Conservation (phyloP, 169 alveolate species). For the Babesia bigemina region DNA sequence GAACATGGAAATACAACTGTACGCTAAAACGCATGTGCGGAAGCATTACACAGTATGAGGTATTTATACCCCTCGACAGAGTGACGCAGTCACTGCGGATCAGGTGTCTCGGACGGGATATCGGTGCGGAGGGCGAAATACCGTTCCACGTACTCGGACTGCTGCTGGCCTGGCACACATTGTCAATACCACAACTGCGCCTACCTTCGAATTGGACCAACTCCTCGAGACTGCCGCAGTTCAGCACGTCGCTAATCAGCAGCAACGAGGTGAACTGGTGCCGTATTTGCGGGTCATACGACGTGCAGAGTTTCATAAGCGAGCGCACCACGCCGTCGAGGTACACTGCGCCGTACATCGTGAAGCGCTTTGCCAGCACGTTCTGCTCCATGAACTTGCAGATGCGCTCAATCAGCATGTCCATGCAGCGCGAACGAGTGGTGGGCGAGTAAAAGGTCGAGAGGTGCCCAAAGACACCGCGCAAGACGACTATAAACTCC, state of each 20-base stretch:
- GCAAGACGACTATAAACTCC: constrained; percentile 19
- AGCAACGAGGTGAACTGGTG: constrained; percentile 39
- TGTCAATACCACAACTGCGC: not conserved
- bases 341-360: constrained; percentile 68
- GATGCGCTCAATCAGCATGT: constrained; percentile 42
- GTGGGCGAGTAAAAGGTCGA: constrained; percentile 35
- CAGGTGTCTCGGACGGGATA: not conserved
- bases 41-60: no score
- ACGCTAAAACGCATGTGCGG: no score
- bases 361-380: constrained; percentile 34
- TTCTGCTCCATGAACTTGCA: constrained; percentile 57
- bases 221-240: constrained; percentile 44
- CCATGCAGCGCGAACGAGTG: constrained; percentile 33
- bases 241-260: constrained; percentile 50
- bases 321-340: constrained; percentile 57
- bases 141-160: constrained; percentile 9
- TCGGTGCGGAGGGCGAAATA: constrained; percentile 35
- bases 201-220: constrained; percentile 36
- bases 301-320: constrained; percentile 45
- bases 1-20: no score
- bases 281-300: constrained; percentile 42
- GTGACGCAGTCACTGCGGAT: no score
- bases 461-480: constrained; percentile 40
- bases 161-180: not conserved
- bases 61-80: no score